Evolutionary conservation across 371 early-diverging fungal species (phyloP).

Genomic region (Amoeboaphelidium protococcarum): DNA sequence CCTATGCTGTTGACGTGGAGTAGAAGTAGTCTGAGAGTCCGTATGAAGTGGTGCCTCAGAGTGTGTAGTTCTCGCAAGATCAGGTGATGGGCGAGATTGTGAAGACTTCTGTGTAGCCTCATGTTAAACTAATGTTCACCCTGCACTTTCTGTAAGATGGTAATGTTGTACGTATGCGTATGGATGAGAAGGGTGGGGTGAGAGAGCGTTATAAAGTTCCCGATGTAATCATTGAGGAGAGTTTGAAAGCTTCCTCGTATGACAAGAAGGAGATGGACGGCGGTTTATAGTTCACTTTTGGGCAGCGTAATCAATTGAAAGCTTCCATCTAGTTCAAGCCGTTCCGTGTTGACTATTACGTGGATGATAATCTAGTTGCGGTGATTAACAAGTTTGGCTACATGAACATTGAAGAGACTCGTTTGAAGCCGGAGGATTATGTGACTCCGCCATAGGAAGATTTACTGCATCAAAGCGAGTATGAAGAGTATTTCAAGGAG

Average conservation of each 20-base stretch:
- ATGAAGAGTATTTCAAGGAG: constrained; percentile 2
- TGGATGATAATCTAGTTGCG: constrained; percentile 27
- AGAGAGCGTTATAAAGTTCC: constrained; percentile 2
- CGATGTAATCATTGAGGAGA: not conserved
- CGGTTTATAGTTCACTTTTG: too few species aligned
- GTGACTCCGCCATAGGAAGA: constrained; percentile 16
- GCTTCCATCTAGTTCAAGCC: constrained; percentile 26
- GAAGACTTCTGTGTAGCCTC: constrained; percentile 3
- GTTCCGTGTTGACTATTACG: constrained; percentile 31
- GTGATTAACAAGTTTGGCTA: constrained; percentile 54
- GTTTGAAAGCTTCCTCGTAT: not conserved
- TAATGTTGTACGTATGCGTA: not conserved
- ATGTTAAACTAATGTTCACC: not conserved
- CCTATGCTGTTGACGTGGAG: constrained; percentile 39
- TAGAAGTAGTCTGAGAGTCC: constrained; percentile 1
- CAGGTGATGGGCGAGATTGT: constrained; percentile 3
- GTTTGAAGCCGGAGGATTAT: constrained; percentile 25
- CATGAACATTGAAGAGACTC: constrained; percentile 55
- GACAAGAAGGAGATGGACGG: too few species aligned
- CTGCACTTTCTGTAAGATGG: not conserved
- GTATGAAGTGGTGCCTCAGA: not conserved
- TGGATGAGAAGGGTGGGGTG: constrained; percentile 4
- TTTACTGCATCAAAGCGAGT: constrained; percentile 3
- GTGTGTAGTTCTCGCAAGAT: not conserved
- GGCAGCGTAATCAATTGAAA: not conserved